Evolutionary conservation across 495 filamentous ascomycete species (phyloP), one percentile per base, ranked within the genome.

Genomic region (Lophiostoma macrostomum): DNA sequence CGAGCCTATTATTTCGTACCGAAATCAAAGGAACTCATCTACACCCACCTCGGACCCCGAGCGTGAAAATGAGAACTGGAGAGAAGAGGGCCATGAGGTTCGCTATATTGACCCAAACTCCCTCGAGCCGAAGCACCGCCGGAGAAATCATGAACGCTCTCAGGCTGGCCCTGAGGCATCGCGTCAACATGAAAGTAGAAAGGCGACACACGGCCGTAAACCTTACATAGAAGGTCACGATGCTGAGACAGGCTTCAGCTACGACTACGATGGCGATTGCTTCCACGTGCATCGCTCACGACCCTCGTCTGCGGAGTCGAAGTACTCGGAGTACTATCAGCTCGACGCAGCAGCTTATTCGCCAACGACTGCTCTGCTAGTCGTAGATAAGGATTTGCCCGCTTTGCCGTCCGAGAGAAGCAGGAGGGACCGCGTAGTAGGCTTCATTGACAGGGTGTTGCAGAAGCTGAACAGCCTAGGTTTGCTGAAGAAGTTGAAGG

Each of bases 261-360:
- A 50, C 30, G 53, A 57, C 18, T 57, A 50, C 38, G 38, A 57
- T 24, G 53, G 53, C 5, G 4, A 5, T n/a, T 16, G 36, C 12
- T 11, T 50, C 16, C 53, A 57, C 20, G n/a, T 57, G 6, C 37
- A 57, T 22, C 23, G 29, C 11, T 23, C 28, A 19, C 12, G 10
- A 5, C 10, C 11, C 24, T 45, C 23, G 4, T 12, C 4, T 2
- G 3, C 22, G 11, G 22, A 37, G 34, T 37, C 13, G 34, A 12
- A 18, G 5, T 18, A 14, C 34, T 37, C 13, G 34, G 34, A 6
- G 13, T 37, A 6, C 34, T 37, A 37, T 14, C n/a, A 37, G n/a
- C 13, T 12, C 34, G n/a, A 6, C n/a, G 34, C 34, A 37, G n/a
- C 20, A 12, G n/a, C 5, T 6, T 37, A 6, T 37, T 5, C 6